phyloP scores from a whole-genome alignment of 2,329 filamentous ascomycete genomes.

The Endoconidiophora laricicola region DNA sequence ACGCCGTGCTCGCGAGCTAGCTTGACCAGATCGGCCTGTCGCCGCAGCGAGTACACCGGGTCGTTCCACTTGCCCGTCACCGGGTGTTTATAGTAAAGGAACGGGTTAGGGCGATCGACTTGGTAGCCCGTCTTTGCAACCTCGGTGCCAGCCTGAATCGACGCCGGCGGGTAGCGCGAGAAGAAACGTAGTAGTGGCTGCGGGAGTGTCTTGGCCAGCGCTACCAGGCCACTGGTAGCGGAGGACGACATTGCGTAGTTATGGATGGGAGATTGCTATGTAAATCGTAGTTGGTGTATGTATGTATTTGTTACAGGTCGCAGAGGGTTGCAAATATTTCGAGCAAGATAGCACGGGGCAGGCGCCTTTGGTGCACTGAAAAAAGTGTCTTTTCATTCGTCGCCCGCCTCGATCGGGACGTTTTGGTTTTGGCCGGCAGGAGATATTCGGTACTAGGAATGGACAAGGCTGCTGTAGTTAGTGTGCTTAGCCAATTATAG shows the following conservation, averaged over 20 bases:
- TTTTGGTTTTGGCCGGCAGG: too few species aligned
- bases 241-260: conserved; percentile 21
- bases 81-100: conserved; percentile 62
- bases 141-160: conserved; percentile 29
- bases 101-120: conserved; percentile 54
- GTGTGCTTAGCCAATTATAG: too few species aligned
- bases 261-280: background rate
- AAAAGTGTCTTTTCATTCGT: too few species aligned
- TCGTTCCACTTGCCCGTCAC: conserved; percentile 69
- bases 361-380: too few species aligned
- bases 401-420: too few species aligned
- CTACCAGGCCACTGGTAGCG: conserved; percentile 19
- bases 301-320: background rate
- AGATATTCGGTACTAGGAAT: too few species aligned
- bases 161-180: conserved; percentile 65
- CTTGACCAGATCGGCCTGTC: conserved; percentile 84
- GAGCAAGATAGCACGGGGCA: too few species aligned
- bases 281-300: too few species aligned
- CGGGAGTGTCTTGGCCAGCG: conserved; percentile 57
- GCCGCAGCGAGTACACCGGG: conserved; percentile 64
- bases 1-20: conserved; percentile 64
- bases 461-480: too few species aligned
- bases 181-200: conserved; percentile 71
- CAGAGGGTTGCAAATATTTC: background rate
- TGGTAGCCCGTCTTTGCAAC: conserved; percentile 33